phyloP scores from a whole-genome alignment of 768 basidiomycete species.

The Pholiota conissans region DNA sequence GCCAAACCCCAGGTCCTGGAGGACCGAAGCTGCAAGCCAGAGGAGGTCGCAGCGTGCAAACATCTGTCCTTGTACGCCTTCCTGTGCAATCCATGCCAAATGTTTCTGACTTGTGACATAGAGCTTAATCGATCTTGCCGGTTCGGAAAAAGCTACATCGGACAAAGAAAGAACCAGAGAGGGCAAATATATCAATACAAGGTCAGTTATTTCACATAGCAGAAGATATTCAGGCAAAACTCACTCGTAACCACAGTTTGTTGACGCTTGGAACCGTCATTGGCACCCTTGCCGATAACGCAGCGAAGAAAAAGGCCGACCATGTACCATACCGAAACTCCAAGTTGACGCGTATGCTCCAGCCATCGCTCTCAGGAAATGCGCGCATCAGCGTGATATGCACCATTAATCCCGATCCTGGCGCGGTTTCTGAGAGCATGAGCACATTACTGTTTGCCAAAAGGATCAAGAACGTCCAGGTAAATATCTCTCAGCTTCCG shows the following conservation, averaged over 20 bases:
- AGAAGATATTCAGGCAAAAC: neutral
- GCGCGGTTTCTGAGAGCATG: slow-evolving; percentile 79
- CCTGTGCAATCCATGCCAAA: neutral
- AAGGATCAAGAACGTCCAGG: slow-evolving; percentile 86
- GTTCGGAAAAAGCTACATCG: slow-evolving; percentile 93
- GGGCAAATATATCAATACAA: slow-evolving; percentile 95
- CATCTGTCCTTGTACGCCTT: slow-evolving; percentile 63
- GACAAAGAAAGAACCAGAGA: slow-evolving; percentile 96
- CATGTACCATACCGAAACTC: slow-evolving; percentile 96
- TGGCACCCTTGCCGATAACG: slow-evolving; percentile 87
- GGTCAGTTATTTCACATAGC: slow-evolving; percentile 34
- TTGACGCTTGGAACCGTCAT: slow-evolving; percentile 94
- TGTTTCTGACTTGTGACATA: slow-evolving; percentile 26
- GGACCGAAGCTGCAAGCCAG: slow-evolving; percentile 71
- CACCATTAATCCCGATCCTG: slow-evolving; percentile 85
- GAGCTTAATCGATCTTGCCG: slow-evolving; percentile 95
- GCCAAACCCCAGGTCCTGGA: slow-evolving; percentile 43
- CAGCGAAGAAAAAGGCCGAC: slow-evolving; percentile 76
- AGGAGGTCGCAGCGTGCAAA: slow-evolving; percentile 80
- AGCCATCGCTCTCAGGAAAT: slow-evolving; percentile 93
- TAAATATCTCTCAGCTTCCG: slow-evolving; percentile 24
- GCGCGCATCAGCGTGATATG: slow-evolving; percentile 96
- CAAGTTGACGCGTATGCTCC: slow-evolving; percentile 91
- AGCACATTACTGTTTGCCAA: slow-evolving; percentile 92
- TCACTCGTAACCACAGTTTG: slow-evolving; percentile 65